Conservation (phyloP, 345 rosid species). For the Eucalyptus caleyi region DNA sequence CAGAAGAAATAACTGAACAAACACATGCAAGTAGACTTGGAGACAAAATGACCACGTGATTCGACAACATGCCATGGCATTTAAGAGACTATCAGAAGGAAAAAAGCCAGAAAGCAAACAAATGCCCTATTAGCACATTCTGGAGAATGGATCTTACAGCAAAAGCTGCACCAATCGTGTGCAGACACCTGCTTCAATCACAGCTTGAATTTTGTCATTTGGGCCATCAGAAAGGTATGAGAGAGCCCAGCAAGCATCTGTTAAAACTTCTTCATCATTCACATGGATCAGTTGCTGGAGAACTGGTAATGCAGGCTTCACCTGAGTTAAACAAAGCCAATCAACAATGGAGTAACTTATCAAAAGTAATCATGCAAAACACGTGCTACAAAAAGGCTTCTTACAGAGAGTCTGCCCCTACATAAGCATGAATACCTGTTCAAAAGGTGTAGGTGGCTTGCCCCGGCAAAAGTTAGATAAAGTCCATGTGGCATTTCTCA, state of each 20-base stretch:
- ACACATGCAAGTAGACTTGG: not conserved
- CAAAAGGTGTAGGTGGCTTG: slow-evolving; percentile 51
- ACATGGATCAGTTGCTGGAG: slow-evolving; percentile 61
- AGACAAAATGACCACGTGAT: not conserved
- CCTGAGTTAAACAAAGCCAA: slow-evolving; percentile 24
- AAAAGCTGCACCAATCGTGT: slow-evolving; percentile 79
- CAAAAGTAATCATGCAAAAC: not conserved
- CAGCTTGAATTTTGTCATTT: slow-evolving; percentile 85
- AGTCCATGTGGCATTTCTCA: slow-evolving; percentile 54
- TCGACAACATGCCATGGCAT: not conserved
- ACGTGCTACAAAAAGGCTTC: not conserved
- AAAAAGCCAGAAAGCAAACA: not conserved
- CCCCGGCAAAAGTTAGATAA: slow-evolving; percentile 50
- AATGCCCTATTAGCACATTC: not conserved
- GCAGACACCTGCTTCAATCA: slow-evolving; percentile 69
- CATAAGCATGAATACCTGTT: slow-evolving; percentile 11
- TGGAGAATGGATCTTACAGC: slow-evolving; percentile 27
- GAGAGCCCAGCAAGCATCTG: slow-evolving; percentile 91
- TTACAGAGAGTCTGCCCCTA: not conserved
- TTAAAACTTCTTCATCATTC: slow-evolving; percentile 78
- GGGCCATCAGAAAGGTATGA: slow-evolving; percentile 76
- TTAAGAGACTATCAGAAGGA: not conserved
- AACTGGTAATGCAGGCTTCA: slow-evolving; percentile 69
- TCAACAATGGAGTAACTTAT: not conserved
- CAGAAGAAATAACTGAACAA: not conserved